Evolutionary conservation across 106 monocot species (phyloP).

Genomic region (Apostasia shenzhenica): DNA sequence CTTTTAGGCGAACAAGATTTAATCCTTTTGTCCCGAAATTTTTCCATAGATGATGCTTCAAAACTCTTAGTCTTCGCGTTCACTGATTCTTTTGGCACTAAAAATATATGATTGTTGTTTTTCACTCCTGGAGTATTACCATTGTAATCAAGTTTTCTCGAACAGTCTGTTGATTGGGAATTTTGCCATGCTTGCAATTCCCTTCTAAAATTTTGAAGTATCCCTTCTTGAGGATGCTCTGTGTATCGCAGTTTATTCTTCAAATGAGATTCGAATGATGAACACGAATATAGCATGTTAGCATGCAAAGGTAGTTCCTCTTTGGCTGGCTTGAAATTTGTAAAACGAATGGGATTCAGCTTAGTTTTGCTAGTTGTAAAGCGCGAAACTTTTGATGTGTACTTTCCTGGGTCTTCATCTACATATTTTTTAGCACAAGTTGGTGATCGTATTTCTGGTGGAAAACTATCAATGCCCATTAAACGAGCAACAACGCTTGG

Average conservation of each 20-base stretch:
- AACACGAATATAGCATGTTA: constrained; percentile 12
- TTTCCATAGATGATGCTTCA: not conserved
- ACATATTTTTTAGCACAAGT: constrained; percentile 24
- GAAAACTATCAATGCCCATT: constrained; percentile 76
- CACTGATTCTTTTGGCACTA: not conserved
- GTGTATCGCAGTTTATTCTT: constrained; percentile 25
- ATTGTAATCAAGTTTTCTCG: constrained; percentile 23
- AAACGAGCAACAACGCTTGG: constrained; percentile 73
- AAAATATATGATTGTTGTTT: not conserved
- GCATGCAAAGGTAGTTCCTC: constrained; percentile 14
- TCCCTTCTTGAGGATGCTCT: constrained; percentile 88
- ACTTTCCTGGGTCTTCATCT: constrained; percentile 14
- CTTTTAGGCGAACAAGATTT: constrained; percentile 34
- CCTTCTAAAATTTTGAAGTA: constrained; percentile 80
- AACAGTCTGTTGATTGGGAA: constrained; percentile 44
- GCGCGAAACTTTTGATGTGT: constrained; percentile 8
- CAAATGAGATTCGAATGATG: constrained; percentile 8
- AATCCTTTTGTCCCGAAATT: constrained; percentile 6
- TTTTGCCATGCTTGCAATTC: constrained; percentile 90
- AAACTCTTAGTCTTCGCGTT: not conserved
- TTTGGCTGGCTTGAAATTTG: constrained; percentile 13
- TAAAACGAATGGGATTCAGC: constrained; percentile 4
- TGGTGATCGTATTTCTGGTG: constrained; percentile 25
- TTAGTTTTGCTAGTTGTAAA: constrained; percentile 3
- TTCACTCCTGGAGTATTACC: not conserved